Base-by-base conservation (phyloP, 2,329 filamentous ascomycete species). In the Aspergillus awamori region DNA sequence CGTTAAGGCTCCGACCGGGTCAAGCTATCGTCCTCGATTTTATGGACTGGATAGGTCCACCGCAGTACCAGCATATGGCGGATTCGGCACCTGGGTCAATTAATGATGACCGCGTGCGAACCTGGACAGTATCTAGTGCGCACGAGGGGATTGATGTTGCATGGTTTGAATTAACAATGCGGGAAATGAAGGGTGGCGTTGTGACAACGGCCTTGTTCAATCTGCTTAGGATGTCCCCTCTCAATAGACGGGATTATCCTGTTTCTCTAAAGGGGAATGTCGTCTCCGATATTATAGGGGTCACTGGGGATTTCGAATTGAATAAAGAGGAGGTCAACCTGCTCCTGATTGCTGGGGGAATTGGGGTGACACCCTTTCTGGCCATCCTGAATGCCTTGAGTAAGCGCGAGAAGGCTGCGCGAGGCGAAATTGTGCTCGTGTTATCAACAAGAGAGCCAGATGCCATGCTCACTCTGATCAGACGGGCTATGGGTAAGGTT, bases 121-220 rank as follows among this genome's bases (percentile, higher is more conserved):
- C 57, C 2, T 58, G 57, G 57, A 58, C 57, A 4, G 57, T 58
- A 8, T 58, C 57, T 22, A 58, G 57, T 8, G 33, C 38, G 13
- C 48, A 58, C 52, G 57, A 58, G 11, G 24, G n/a, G 5, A 26
- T 1, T 1, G 24, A 45, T 6, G 36, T 39, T 2, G 1, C 30
- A 22, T 51, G 57, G 57, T 53, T 58, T 45, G 57, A 58, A 17
- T 20, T 58, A 47, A 58, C 57, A 17, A 58, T 58, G 57, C 45
- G 57, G 15, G 48, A 58, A 38, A 58, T 58, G 48, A 47, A 47
- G n/a, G 57, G 48, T 4, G 57, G 57, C 17, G 38, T 41, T 1
- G 57, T 58, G 15, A 58, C 57, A 4, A 48, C 26, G 7, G 57
- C 48, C 2, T 11, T 58, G 13, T 58, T 58, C 4, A 6, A 53